Conservation (phyloP, 2,329 filamentous ascomycete genomes). For the Amphichorda felina region DNA sequence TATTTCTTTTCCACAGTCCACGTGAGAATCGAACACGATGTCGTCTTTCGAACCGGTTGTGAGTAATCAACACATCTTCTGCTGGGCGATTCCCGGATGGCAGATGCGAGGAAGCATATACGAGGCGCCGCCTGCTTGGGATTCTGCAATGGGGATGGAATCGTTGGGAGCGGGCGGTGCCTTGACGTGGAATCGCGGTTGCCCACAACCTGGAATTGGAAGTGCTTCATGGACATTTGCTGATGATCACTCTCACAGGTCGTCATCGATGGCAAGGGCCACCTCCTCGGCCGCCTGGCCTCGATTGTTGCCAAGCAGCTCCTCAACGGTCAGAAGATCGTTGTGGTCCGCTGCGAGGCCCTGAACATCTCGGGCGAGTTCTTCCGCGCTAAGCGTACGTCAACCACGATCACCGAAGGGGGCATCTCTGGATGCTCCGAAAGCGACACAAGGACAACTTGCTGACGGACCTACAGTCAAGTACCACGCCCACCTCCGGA, state of each 20-base stretch:
- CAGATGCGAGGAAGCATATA: not conserved
- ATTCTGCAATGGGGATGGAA: not conserved
- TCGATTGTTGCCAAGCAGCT: conserved; percentile 98
- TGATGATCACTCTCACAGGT: conserved; percentile 42
- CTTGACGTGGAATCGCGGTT: not conserved
- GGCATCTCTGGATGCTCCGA: no score
- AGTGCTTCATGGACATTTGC: not conserved
- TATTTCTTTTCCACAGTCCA: conserved; percentile 9
- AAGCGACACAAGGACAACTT: not conserved
- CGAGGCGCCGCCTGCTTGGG: not conserved
- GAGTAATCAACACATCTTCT: conserved; percentile 28
- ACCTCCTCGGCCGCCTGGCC: conserved; percentile 97
- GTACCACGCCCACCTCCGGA: conserved; percentile 99
- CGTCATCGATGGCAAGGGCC: conserved; percentile 99
- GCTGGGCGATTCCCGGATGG: not conserved
- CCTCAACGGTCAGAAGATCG: conserved; percentile 98
- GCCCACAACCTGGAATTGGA: not conserved
- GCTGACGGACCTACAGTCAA: conserved; percentile 58
- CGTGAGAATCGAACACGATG: conserved; percentile 39
- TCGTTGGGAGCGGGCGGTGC: not conserved
- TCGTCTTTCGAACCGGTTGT: conserved; percentile 61
- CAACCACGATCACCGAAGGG: conserved; percentile 7
- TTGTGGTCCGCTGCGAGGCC: conserved; percentile 95
- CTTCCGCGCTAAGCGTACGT: conserved; percentile 99
- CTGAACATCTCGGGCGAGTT: conserved; percentile 99